Evolutionary conservation across 2,329 filamentous ascomycete genomes (phyloP).

Genomic region (Beauveria varroae): DNA sequence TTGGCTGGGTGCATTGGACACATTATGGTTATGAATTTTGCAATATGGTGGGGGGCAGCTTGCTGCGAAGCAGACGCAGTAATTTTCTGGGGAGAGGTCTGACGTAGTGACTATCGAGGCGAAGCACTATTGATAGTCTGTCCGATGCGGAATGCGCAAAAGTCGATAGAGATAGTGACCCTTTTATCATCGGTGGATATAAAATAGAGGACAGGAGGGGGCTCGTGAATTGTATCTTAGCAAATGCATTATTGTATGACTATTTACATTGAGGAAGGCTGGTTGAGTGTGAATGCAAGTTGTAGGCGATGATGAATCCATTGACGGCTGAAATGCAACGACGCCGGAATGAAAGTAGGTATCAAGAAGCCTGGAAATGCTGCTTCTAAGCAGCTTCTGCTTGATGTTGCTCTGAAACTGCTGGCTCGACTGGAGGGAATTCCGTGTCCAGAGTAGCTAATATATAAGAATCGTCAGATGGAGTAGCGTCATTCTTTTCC

Average conservation of each 20-base stretch:
- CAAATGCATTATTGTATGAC: slow-evolving; percentile 8
- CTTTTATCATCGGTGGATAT: slow-evolving; percentile 6
- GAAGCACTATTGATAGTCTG: background rate
- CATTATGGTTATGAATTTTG: slow-evolving; percentile 55
- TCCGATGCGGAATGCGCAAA: background rate
- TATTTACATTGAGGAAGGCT: background rate
- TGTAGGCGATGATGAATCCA: background rate
- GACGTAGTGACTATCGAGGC: background rate
- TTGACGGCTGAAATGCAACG: background rate
- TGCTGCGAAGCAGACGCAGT: background rate
- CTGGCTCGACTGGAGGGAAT: slow-evolving; percentile 28
- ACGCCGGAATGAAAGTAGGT: background rate
- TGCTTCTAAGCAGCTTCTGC: slow-evolving; percentile 13
- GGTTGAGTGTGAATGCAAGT: background rate
- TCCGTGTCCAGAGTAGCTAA: slow-evolving; percentile 25
- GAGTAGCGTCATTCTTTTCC: slow-evolving; percentile 51
- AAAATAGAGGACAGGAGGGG: background rate
- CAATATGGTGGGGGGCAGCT: slow-evolving; percentile 32
- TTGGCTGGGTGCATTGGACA: slow-evolving; percentile 50
- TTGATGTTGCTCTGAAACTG: slow-evolving; percentile 26
- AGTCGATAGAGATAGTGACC: background rate
- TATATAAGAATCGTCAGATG: slow-evolving; percentile 15
- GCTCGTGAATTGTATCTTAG: slow-evolving; percentile 4
- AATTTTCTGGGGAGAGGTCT: background rate
- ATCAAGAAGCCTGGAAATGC: background rate